Evolutionary conservation across 768 basidiomycete species (phyloP).

Genomic region (Suillus decipiens): DNA sequence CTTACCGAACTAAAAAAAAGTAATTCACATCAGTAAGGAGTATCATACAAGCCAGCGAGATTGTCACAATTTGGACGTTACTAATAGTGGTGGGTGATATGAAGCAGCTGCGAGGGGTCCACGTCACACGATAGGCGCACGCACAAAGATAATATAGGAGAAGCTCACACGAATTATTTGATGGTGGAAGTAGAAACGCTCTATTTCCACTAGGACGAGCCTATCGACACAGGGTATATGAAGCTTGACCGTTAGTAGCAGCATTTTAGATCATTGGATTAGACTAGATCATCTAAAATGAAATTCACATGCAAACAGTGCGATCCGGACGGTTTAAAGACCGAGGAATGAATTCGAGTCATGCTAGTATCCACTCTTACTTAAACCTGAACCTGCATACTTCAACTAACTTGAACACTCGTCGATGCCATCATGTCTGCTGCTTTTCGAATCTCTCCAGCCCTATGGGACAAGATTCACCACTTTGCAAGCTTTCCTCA

Average conservation of each 20-base stretch:
- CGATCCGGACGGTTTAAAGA: slow-evolving; percentile 2
- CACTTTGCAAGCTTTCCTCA: slow-evolving; percentile 92
- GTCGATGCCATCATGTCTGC: slow-evolving; percentile 39
- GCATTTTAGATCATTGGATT: neutral
- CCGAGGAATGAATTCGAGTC: neutral
- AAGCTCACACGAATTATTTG: neutral
- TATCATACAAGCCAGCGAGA: neutral
- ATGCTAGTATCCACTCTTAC: neutral
- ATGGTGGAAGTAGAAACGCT: neutral
- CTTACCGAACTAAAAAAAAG: neutral
- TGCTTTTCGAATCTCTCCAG: slow-evolving; percentile 69
- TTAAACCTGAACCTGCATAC: neutral
- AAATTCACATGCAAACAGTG: slow-evolving; percentile 6
- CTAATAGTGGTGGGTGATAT: neutral
- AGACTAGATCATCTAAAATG: neutral
- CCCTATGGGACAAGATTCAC: slow-evolving; percentile 88
- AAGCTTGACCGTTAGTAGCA: neutral
- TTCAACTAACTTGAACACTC: neutral
- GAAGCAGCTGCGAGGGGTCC: neutral
- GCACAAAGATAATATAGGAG: neutral
- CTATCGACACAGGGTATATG: neutral
- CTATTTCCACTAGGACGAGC: neutral
- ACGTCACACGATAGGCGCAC: slow-evolving; percentile 3
- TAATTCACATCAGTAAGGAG: neutral
- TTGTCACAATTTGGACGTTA: neutral